These are phyloP conservation scores for Rugosomyces carneus DNA, from an alignment of 1,284 basidiomycete species.

Conservation along the genomic window DNA sequence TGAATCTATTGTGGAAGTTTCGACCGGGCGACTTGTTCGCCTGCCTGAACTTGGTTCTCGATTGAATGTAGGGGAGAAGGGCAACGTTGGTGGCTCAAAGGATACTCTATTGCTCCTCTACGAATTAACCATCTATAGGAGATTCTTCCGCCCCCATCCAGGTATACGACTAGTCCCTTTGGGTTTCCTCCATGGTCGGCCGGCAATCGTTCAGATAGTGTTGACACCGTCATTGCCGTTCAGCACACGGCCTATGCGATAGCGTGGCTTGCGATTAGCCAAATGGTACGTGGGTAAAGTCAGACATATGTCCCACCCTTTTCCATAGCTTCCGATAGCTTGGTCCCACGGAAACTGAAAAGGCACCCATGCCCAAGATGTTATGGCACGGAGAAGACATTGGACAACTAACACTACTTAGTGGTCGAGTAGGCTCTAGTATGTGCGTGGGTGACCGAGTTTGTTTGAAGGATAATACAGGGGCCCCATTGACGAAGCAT, in stretches of 20 bases:
- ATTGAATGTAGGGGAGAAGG: constrained; percentile 65
- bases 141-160: constrained; percentile 53
- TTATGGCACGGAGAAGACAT: constrained; percentile 74
- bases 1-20: constrained; percentile 66
- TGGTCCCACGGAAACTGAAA: constrained; percentile 45
- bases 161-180: constrained; percentile 38
- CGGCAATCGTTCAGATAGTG: constrained; percentile 33
- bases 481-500: constrained; percentile 50
- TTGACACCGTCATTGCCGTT: constrained; percentile 68
- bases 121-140: constrained; percentile 36
- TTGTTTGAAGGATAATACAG: constrained; percentile 40
- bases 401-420: constrained; percentile 59
- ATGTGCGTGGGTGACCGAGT: constrained; percentile 68
- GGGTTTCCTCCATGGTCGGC: constrained; percentile 34
- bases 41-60: constrained; percentile 73
- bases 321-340: constrained; percentile 39
- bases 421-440: constrained; percentile 53
- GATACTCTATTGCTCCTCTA: constrained; percentile 5
- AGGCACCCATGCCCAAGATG: constrained; percentile 58
- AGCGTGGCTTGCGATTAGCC: constrained; percentile 87
- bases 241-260: constrained; percentile 77
- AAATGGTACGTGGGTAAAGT: constrained; percentile 49
- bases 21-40: constrained; percentile 53
- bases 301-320: not conserved
- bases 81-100: constrained; percentile 40